A percentile compares a stretch with the other conserved stretches of the same genome.
phyloP scores from a whole-genome alignment of 805 yeast genomes.

The Barnettozyma populi region DNA sequence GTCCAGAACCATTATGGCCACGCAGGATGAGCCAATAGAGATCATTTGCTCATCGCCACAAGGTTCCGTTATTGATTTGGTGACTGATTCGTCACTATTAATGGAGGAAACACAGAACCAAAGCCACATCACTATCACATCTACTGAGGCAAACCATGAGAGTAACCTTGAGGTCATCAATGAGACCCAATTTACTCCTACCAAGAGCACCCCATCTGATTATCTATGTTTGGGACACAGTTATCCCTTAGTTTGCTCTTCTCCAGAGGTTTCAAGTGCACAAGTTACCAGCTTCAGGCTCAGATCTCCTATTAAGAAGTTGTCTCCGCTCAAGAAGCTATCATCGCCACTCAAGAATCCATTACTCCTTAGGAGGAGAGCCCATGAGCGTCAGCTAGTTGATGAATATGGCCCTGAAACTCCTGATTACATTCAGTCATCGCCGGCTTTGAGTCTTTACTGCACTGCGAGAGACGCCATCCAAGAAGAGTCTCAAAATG shows the following conservation, averaged over 20 bases:
- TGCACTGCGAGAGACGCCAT: constrained; percentile 7
- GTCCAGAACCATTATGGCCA: background rate
- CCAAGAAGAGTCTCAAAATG: background rate
- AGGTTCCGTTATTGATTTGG: constrained; percentile 14
- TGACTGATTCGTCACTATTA: constrained; percentile 10
- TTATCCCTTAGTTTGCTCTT: background rate
- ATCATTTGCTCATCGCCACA: constrained; percentile 16
- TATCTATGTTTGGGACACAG: background rate
- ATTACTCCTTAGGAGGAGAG: constrained; percentile 2
- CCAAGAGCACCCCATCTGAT: background rate
- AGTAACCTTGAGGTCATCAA: background rate
- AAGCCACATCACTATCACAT: constrained; percentile 5
- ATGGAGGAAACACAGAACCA: constrained; percentile 7
- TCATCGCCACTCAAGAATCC: constrained; percentile 15
- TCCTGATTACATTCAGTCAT: constrained; percentile 16
- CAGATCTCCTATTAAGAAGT: constrained; percentile 19
- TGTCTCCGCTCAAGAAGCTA: constrained; percentile 13
- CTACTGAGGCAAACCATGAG: constrained; percentile 1
- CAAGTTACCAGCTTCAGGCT: constrained; percentile 24
- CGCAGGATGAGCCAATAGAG: constrained; percentile 1
- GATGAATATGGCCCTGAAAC: constrained; percentile 17
- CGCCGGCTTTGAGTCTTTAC: background rate
- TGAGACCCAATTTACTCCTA: background rate
- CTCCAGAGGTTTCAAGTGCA: constrained; percentile 16
- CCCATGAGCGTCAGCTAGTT: constrained; percentile 3